Percentiles rank a stretch among this genome's conserved stretches.
Evolutionary conservation across 768 basidiomycete genomes (phyloP).

Genomic region (Agrocybe praecox): DNA sequence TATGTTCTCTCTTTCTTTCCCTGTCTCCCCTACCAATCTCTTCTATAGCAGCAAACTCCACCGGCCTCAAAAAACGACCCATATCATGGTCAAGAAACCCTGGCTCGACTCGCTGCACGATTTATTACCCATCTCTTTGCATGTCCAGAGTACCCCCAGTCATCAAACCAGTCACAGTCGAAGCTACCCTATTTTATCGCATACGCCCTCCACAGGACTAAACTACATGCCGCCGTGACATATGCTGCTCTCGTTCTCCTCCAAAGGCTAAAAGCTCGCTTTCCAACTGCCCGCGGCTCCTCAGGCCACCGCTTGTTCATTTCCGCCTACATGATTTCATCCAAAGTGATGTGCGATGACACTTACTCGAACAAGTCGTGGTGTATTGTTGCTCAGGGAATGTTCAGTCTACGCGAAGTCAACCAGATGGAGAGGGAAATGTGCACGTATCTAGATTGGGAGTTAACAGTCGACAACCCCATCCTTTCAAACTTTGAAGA

Average conservation of each 20-base stretch:
- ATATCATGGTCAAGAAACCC: conserved; percentile 76
- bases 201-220: conserved; percentile 84
- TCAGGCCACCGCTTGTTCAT: conserved; percentile 91
- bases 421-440: conserved; percentile 98
- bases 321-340: conserved; percentile 91
- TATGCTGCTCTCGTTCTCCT: conserved; percentile 72
- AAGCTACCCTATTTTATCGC: conserved; percentile 80
- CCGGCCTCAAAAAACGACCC: conserved; percentile 45
- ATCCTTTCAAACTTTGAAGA: conserved; percentile 64
- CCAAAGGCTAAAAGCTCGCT: conserved; percentile 86
- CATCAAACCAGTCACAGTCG: conserved; percentile 56
- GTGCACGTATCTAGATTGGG: conserved; percentile 93
- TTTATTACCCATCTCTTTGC: conserved; percentile 88
- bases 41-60: conserved; percentile 18
- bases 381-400: conserved; percentile 87
- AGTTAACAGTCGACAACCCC: conserved; percentile 71
- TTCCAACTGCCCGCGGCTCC: conserved; percentile 87
- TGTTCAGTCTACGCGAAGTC: conserved; percentile 86
- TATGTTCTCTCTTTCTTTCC: conserved; percentile 8
- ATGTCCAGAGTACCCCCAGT: conserved; percentile 81
- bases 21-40: conserved; percentile 4
- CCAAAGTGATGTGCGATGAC: conserved; percentile 92
- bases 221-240: conserved; percentile 69
- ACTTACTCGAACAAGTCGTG: conserved; percentile 94
- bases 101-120: conserved; percentile 68